Percentiles rank a stretch among this genome's conserved stretches.
phyloP scores from a whole-genome alignment of 257 asterid genomes.

The Avicennia marina region DNA sequence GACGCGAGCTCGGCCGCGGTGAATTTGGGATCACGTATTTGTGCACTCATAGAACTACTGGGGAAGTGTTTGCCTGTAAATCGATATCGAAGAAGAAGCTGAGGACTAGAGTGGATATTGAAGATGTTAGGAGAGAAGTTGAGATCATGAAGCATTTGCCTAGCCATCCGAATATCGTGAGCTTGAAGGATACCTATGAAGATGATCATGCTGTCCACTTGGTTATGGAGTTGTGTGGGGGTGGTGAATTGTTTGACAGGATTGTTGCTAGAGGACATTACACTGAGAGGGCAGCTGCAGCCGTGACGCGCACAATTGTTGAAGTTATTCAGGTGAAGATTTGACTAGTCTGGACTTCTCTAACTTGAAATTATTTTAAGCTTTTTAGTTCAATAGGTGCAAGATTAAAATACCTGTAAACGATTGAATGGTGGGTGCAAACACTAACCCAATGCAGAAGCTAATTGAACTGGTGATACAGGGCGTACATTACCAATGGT shows the following conservation, averaged over 20 bases:
- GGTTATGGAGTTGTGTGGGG: constrained; percentile 35
- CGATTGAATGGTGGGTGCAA: background rate
- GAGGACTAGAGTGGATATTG: constrained; percentile 32
- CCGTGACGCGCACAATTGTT: constrained; percentile 25
- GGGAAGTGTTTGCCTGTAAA: constrained; percentile 29
- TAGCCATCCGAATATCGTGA: constrained; percentile 30
- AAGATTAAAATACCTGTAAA: no score
- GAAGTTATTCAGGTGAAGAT: constrained; percentile 31
- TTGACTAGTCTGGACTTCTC: background rate
- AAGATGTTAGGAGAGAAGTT: constrained; percentile 32
- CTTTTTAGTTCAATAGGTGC: no score
- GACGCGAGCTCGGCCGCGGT: constrained; percentile 34
- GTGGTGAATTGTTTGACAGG: constrained; percentile 34
- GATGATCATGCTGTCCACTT: constrained; percentile 29
- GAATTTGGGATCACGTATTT: constrained; percentile 31
- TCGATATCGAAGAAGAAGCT: constrained; percentile 31
- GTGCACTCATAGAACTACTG: constrained; percentile 21
- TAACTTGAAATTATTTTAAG: background rate
- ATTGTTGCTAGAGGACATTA: constrained; percentile 32
- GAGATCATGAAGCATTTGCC: constrained; percentile 33
- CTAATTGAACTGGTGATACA: no score
- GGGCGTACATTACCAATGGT: no score
- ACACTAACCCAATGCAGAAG: no score
- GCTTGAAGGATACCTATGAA: constrained; percentile 30
- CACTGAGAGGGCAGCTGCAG: constrained; percentile 32